phyloP scores from a whole-genome alignment of 1,284 basidiomycete species.

The Ceratobasidium sp. region DNA sequence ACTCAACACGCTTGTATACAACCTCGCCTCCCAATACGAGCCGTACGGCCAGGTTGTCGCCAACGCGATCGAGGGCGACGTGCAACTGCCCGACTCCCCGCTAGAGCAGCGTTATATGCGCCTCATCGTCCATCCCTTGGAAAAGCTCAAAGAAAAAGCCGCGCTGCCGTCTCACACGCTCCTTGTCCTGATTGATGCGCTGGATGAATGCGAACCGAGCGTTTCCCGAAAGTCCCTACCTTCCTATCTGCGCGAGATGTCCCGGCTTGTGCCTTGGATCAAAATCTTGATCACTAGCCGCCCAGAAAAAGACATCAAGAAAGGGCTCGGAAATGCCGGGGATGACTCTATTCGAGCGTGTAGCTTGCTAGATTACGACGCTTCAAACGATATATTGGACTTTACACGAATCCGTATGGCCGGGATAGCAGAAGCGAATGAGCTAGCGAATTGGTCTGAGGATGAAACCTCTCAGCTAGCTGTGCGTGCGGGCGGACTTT shows the following conservation, averaged over 20 bases:
- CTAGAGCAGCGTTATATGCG: constrained; percentile 14
- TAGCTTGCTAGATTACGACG: neutral
- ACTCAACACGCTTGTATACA: constrained; percentile 32
- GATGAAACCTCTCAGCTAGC: neutral
- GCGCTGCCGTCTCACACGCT: neutral
- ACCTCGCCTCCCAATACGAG: constrained; percentile 11
- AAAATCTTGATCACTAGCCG: constrained; percentile 43
- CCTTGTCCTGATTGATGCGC: constrained; percentile 40
- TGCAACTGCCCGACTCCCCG: neutral
- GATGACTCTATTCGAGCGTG: no score
- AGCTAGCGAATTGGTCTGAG: neutral
- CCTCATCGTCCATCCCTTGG: constrained; percentile 19
- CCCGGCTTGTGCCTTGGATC: neutral
- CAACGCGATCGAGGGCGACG: neutral
- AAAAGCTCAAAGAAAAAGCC: constrained; percentile 25
- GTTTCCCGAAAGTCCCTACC: neutral
- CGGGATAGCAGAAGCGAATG: neutral
- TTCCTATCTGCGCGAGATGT: neutral
- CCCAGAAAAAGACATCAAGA: constrained; percentile 1
- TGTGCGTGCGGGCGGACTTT: constrained; percentile 24
- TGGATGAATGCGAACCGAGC: constrained; percentile 37
- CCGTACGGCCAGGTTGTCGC: neutral
- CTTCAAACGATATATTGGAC: neutral
- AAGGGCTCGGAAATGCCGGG: neutral
- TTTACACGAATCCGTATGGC: neutral